Evolutionary conservation across 805 yeast genomes (phyloP).

Genomic region (Candida quercuum): DNA sequence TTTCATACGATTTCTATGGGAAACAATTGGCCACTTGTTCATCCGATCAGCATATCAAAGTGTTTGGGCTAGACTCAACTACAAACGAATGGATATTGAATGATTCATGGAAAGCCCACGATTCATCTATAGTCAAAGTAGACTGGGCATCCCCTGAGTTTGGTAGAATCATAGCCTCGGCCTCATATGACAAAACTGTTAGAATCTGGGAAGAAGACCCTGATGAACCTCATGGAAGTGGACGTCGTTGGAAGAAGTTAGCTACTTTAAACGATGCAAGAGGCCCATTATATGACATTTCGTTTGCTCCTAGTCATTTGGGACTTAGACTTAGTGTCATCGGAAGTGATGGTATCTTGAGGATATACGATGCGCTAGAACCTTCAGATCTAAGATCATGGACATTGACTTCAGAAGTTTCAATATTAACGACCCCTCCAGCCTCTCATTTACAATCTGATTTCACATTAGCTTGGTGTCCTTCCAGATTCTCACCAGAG

Average conservation of each 20-base stretch:
- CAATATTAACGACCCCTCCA: slow-evolving; percentile 62
- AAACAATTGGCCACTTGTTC: slow-evolving; percentile 90
- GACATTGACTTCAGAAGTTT: slow-evolving; percentile 70
- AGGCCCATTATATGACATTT: slow-evolving; percentile 87
- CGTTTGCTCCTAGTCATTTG: slow-evolving; percentile 79
- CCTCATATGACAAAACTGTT: slow-evolving; percentile 85
- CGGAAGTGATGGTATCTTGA: slow-evolving; percentile 81
- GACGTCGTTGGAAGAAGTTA: slow-evolving; percentile 75
- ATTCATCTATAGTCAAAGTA: slow-evolving; percentile 74
- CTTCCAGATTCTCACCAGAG: slow-evolving; percentile 76
- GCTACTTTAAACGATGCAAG: slow-evolving; percentile 79
- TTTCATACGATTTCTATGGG: slow-evolving; percentile 91
- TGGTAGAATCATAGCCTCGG: slow-evolving; percentile 81
- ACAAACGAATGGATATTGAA: slow-evolving; percentile 75
- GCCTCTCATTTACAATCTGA: slow-evolving; percentile 80
- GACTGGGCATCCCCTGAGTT: slow-evolving; percentile 95
- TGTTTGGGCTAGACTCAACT: slow-evolving; percentile 67
- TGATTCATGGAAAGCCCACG: slow-evolving; percentile 96
- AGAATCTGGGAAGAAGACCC: slow-evolving; percentile 89
- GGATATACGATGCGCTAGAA: slow-evolving; percentile 84
- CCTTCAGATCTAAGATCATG: slow-evolving; percentile 84
- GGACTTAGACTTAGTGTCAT: slow-evolving; percentile 82
- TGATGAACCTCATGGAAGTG: slow-evolving; percentile 70
- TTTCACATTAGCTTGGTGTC: slow-evolving; percentile 87
- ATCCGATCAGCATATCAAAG: slow-evolving; percentile 89